A percentile compares a stretch with the other conserved stretches of the same genome.
Conservation (phyloP, 768 basidiomycete species). For the Collybia nuda region DNA sequence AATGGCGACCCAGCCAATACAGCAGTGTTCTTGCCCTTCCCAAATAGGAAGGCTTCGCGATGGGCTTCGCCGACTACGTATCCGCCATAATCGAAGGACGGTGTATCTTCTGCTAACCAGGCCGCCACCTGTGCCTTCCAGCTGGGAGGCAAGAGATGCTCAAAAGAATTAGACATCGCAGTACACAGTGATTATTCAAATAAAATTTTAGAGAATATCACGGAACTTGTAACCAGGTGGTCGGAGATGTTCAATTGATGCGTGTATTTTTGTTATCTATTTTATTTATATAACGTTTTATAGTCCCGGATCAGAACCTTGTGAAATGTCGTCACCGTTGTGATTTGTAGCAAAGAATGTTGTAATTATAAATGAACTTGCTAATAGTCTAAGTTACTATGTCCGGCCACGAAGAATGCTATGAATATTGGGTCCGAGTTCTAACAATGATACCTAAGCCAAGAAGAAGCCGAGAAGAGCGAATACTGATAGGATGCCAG, state of each 20-base stretch:
- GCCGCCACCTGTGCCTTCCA: constrained; percentile 80
- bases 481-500: constrained; percentile 25
- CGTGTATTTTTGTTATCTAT: too few species aligned
- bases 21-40: constrained; percentile 77
- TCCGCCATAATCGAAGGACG: constrained; percentile 95
- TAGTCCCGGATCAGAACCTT: too few species aligned
- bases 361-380: neutral
- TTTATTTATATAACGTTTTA: too few species aligned
- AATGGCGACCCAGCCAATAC: constrained; percentile 96
- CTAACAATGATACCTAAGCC: constrained; percentile 4
- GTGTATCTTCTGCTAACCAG: constrained; percentile 94
- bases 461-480: constrained; percentile 19
- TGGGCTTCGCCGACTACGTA: constrained; percentile 92
- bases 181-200: neutral
- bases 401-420: neutral
- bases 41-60: constrained; percentile 85
- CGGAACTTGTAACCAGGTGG: neutral
- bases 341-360: neutral
- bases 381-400: neutral
- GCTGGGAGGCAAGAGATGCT: constrained; percentile 86
- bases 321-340: too few species aligned
- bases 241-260: too few species aligned
- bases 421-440: too few species aligned
- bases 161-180: constrained; percentile 37
- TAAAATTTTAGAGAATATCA: neutral